These are phyloP conservation scores for Penicillium vulpinum DNA, from an alignment of 2,329 filamentous ascomycete genomes.

Conservation along the genomic window DNA sequence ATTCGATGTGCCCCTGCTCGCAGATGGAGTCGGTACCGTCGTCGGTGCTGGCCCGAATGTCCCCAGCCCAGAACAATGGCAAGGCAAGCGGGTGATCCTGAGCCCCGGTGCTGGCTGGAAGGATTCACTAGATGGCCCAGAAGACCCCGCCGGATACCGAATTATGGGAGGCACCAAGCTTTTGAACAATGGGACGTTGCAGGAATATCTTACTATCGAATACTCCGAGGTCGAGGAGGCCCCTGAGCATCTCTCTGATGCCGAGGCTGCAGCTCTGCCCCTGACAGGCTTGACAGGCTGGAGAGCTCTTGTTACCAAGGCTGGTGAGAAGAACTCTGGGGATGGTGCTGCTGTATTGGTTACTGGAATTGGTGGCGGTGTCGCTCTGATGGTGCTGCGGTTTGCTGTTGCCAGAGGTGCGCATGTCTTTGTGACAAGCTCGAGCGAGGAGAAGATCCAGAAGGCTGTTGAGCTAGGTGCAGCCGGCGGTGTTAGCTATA, in stretches of 20 bases:
- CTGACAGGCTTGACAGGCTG: slow-evolving; percentile 85
- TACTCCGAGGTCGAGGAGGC: slow-evolving; percentile 73
- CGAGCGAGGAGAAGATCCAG: slow-evolving; percentile 71
- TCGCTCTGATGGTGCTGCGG: slow-evolving; percentile 77
- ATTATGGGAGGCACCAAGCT: slow-evolving; percentile 59
- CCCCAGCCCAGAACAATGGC: slow-evolving; percentile 54
- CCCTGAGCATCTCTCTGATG: slow-evolving; percentile 68
- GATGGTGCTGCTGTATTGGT: slow-evolving; percentile 73
- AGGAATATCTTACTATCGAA: slow-evolving; percentile 70
- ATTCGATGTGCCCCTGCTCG: slow-evolving; percentile 74
- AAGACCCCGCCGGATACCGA: slow-evolving; percentile 51
- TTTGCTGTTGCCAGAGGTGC: slow-evolving; percentile 75
- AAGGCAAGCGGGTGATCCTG: slow-evolving; percentile 70
- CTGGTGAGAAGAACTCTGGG: slow-evolving; percentile 54
- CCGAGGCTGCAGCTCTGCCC: slow-evolving; percentile 80
- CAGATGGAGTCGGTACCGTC: slow-evolving; percentile 79
- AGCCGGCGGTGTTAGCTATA: slow-evolving; percentile 79
- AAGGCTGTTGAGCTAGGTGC: slow-evolving; percentile 72
- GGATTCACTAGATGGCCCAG: slow-evolving; percentile 69
- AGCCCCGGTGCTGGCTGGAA: slow-evolving; percentile 79
- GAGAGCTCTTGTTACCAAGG: slow-evolving; percentile 81
- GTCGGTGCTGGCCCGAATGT: slow-evolving; percentile 60
- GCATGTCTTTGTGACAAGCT: slow-evolving; percentile 79
- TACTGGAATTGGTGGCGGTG: slow-evolving; percentile 90
- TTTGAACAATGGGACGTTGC: slow-evolving; percentile 67